Percentiles rank a stretch among this genome's conserved stretches.
Evolutionary conservation across 441 rosid species (phyloP).

Genomic region (Eruca vesicaria): DNA sequence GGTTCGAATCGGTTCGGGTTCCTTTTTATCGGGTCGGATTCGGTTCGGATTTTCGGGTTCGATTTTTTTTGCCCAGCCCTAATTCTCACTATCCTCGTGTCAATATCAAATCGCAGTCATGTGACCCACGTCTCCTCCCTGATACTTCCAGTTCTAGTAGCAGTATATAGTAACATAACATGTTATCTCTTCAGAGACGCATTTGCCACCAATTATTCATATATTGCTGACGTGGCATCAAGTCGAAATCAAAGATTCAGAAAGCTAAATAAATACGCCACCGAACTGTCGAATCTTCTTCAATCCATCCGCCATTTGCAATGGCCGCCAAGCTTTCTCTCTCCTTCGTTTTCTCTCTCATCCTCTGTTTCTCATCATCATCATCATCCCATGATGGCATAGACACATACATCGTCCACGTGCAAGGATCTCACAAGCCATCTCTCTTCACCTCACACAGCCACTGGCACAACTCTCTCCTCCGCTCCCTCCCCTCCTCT

Average conservation of each 20-base stretch:
- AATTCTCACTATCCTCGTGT: slow-evolving; percentile 22
- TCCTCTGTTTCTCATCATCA: slow-evolving; percentile 10
- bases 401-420: slow-evolving; percentile 63
- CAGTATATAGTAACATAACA: too few species aligned
- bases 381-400: slow-evolving; percentile 27
- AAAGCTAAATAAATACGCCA: slow-evolving; percentile 10
- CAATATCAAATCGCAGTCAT: slow-evolving; percentile 16
- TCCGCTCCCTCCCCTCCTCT: slow-evolving; percentile 54
- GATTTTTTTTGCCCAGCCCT: too few species aligned
- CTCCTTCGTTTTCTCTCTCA: slow-evolving; percentile 27
- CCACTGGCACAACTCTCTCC: slow-evolving; percentile 63
- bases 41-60: too few species aligned
- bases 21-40: too few species aligned
- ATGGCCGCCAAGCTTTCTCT: slow-evolving; percentile 47
- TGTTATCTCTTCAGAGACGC: neutral
- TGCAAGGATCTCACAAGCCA: slow-evolving; percentile 60
- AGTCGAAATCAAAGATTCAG: slow-evolving; percentile 7
- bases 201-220: slow-evolving; percentile 25
- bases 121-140: slow-evolving; percentile 30
- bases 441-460: slow-evolving; percentile 48
- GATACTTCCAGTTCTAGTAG: too few species aligned
- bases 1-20: too few species aligned
- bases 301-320: slow-evolving; percentile 14
- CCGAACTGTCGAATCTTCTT: neutral
- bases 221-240: slow-evolving; percentile 19